Percentiles rank a stretch among this genome's conserved stretches.
Evolutionary conservation across 83 land plant species (phyloP).

Genomic region (Picea abies): DNA sequence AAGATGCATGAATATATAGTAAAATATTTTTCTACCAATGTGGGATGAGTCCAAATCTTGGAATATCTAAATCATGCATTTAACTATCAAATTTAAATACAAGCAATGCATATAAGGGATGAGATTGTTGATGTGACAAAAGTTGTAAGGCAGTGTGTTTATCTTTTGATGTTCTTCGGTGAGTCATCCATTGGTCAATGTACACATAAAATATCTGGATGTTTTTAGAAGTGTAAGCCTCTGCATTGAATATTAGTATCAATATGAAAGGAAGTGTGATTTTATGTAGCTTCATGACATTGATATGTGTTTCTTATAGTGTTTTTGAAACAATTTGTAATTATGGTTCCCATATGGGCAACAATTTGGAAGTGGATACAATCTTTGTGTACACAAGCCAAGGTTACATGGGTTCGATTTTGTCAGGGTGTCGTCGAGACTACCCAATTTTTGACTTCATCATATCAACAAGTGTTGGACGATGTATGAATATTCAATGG

Average conservation of each 20-base stretch:
- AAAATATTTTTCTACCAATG: too few species aligned
- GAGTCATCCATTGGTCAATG: slow-evolving; percentile 83
- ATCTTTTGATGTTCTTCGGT: slow-evolving; percentile 88
- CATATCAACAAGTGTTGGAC: slow-evolving; percentile 38
- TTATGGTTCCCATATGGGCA: slow-evolving; percentile 77
- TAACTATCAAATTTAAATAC: too few species aligned
- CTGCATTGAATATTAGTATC: slow-evolving; percentile 68
- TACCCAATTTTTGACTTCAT: slow-evolving; percentile 83
- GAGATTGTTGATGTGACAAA: slow-evolving; percentile 88
- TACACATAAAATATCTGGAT: slow-evolving; percentile 69
- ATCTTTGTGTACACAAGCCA: slow-evolving; percentile 76
- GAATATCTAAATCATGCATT: too few species aligned
- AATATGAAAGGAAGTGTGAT: slow-evolving; percentile 50
- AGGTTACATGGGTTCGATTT: slow-evolving; percentile 73
- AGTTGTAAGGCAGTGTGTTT: slow-evolving; percentile 72
- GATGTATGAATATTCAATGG: slow-evolving; percentile 68
- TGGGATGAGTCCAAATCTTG: too few species aligned
- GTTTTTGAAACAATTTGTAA: slow-evolving; percentile 81
- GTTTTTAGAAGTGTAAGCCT: slow-evolving; percentile 65
- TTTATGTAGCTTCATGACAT: slow-evolving; percentile 33
- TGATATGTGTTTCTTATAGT: slow-evolving; percentile 43
- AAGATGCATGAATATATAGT: too few species aligned
- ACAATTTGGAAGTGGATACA: slow-evolving; percentile 76
- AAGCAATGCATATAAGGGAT: too few species aligned
- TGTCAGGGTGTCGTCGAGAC: slow-evolving; percentile 67